phyloP scores from a whole-genome alignment of 768 basidiomycete species.

The Paxillus involutus region DNA sequence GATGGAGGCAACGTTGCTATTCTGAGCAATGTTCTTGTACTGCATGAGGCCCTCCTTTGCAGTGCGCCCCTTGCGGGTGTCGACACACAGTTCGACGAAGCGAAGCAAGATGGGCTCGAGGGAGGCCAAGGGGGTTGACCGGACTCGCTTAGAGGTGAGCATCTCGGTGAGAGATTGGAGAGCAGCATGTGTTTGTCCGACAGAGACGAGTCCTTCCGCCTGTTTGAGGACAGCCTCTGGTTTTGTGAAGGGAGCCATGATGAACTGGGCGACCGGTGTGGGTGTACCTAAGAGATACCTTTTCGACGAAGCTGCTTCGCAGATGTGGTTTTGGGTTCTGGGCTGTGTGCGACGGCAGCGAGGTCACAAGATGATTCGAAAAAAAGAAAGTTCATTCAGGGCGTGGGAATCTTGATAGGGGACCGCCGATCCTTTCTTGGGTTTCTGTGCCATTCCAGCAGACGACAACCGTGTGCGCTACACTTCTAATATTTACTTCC shows the following conservation, averaged over 20 bases:
- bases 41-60: conserved; percentile 96
- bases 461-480: too few species aligned
- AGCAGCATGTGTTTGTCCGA: conserved; percentile 87
- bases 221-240: conserved; percentile 90
- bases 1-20: conserved; percentile 86
- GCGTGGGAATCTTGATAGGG: not conserved
- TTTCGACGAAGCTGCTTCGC: not conserved
- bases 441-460: too few species aligned
- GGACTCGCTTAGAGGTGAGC: conserved; percentile 92
- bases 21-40: conserved; percentile 98
- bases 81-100: conserved; percentile 95
- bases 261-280: not conserved
- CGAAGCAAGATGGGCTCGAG: conserved; percentile 96
- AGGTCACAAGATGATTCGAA: not conserved
- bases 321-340: too few species aligned
- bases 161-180: conserved; percentile 89
- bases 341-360: not conserved
- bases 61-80: conserved; percentile 89
- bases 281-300: too few species aligned
- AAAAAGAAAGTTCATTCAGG: conserved; percentile 7
- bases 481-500: too few species aligned
- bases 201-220: conserved; percentile 91
- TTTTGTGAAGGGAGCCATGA: conserved; percentile 88
- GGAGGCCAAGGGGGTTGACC: conserved; percentile 81
- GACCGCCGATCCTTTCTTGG: too few species aligned